These are phyloP conservation scores for Starmerella geochares DNA, from an alignment of 805 yeast genomes.

Conservation along the genomic window DNA sequence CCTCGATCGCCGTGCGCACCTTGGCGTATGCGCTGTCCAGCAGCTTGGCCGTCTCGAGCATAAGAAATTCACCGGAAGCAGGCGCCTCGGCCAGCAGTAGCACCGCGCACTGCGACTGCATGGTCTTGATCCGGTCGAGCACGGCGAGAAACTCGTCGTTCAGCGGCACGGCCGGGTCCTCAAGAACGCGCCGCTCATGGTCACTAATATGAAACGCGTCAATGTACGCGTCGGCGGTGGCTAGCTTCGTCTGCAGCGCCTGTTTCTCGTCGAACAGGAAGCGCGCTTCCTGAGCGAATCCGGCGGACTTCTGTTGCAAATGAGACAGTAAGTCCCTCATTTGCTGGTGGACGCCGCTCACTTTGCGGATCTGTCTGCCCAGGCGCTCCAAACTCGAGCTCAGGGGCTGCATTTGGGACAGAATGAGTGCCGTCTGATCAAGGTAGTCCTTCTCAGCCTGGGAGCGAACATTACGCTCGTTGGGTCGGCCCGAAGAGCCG, in stretches of 20 bases:
- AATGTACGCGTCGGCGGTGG: slow-evolving; percentile 34
- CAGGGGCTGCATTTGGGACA: slow-evolving; percentile 32
- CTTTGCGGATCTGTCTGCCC: slow-evolving; percentile 22
- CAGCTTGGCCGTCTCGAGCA: slow-evolving; percentile 33
- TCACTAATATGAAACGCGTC: slow-evolving; percentile 58
- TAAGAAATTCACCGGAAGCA: slow-evolving; percentile 40
- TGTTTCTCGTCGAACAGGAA: slow-evolving; percentile 25
- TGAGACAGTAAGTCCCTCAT: slow-evolving; percentile 24
- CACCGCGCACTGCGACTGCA: slow-evolving; percentile 58
- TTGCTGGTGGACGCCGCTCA: slow-evolving; percentile 19
- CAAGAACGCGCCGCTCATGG: slow-evolving; percentile 55
- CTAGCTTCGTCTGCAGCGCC: slow-evolving; percentile 23
- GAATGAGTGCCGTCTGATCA: slow-evolving; percentile 22
- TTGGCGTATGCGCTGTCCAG: slow-evolving; percentile 47
- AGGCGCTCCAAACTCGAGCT: slow-evolving; percentile 26
- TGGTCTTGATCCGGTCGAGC: slow-evolving; percentile 50
- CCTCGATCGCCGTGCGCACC: slow-evolving; percentile 38
- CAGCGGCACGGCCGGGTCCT: slow-evolving; percentile 27
- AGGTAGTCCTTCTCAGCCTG: slow-evolving; percentile 16
- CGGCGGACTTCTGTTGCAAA: slow-evolving; percentile 24
- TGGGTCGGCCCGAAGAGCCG: not conserved
- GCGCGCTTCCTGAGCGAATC: slow-evolving; percentile 27
- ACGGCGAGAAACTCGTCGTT: slow-evolving; percentile 49
- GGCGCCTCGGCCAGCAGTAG: slow-evolving; percentile 43
- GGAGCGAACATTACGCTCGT: slow-evolving; percentile 20